Evolutionary conservation across 2,329 filamentous ascomycete genomes (phyloP), one percentile per base, ranked within the genome.

Genomic region (Verticillium nonalfalfae): DNA sequence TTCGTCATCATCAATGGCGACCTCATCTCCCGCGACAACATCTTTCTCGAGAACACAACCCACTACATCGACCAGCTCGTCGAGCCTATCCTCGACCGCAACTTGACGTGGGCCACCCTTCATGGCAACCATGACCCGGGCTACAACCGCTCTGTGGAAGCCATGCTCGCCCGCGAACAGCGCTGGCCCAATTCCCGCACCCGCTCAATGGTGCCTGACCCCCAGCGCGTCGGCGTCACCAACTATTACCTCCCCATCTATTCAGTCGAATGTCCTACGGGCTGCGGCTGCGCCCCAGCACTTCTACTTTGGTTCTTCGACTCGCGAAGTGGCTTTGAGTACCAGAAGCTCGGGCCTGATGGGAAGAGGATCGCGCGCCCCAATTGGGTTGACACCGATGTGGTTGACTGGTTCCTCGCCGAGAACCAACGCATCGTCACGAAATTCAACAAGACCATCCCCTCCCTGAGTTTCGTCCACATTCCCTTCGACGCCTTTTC

Each of bases 291-390:
- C 61, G 62, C 66, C 1, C 78, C 79, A 0, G 74, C 74, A 56
- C 65, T 81, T 36, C 68, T 91, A 0, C 75, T 92, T 1, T 92
- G 88, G 86, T 91, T 91, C 74, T 90, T 92, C 67, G 89, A 91
- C 68, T 84, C 79, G 60, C 78, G 83, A 15, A 87, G 87, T 39
- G 86, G 86, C 7, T 76, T 76, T 59, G 75, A 77, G 57, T 85
- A 80, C 66, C 79, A 80, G 62, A 67, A 73, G 64, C 67, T 65
- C 55, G 59, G 75, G 59, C 58, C 70, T 14, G 60, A 69, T 54
- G 67, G 73, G 14, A 66, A 68, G n/a, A 62, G 65, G 2, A 66
- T 75, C 18, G 71, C 70, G 0, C 73, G 76, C 38, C 76, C 76
- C 0, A 73, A 77, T 61, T 82, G 80, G 80, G 79, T 82, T 2